Evolutionary conservation across 225 moss, liverwort and hornwort species (phyloP).

Genomic region (Rhytidiadelphus loreus): DNA sequence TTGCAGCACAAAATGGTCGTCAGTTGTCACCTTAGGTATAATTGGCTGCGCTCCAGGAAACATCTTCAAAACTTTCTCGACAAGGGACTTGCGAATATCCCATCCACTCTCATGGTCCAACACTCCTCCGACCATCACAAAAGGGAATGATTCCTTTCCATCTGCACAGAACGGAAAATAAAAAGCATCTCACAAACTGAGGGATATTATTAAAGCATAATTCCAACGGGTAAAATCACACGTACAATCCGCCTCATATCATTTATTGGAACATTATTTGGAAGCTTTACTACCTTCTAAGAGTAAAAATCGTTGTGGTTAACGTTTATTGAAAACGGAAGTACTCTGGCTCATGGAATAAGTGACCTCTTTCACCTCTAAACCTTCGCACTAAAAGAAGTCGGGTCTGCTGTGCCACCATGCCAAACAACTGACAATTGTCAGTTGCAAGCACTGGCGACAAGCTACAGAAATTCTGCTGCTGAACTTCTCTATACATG

Average conservation of each 20-base stretch:
- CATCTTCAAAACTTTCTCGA: conserved; percentile 29
- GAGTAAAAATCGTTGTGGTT: neutral
- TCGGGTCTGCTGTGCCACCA: neutral
- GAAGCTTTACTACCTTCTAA: neutral
- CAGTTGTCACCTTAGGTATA: conserved; percentile 43
- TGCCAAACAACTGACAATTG: neutral
- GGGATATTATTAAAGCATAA: neutral
- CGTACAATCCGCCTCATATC: neutral
- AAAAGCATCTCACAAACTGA: neutral
- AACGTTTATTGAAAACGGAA: neutral
- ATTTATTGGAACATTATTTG: neutral
- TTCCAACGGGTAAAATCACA: neutral
- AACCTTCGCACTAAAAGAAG: neutral
- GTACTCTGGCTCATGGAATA: neutral
- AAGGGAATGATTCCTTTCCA: conserved; percentile 53
- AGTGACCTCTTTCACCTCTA: neutral
- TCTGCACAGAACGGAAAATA: conserved; percentile 29
- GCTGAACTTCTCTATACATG: neutral
- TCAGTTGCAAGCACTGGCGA: neutral
- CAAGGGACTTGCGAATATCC: conserved; percentile 69
- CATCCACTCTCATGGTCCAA: conserved; percentile 61
- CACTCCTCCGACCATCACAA: conserved; percentile 90
- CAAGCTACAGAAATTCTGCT: neutral
- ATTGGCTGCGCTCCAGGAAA: conserved; percentile 72
- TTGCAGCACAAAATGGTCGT: neutral